phyloP scores from a whole-genome alignment of 2,329 filamentous ascomycete species.

The Paecilomyces variotii region DNA sequence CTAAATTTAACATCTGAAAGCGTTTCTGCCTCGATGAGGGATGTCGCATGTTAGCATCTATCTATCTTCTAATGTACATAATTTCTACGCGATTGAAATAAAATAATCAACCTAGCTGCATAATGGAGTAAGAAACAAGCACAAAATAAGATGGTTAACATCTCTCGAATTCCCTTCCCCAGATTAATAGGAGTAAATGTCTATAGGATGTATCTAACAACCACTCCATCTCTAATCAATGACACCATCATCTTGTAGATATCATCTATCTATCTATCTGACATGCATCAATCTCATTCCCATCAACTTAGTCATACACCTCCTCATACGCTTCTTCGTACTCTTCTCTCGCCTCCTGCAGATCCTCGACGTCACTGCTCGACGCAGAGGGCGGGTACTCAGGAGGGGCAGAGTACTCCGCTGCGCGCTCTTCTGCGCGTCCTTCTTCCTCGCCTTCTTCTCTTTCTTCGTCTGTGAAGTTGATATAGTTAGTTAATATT shows the following conservation, averaged over 20 bases:
- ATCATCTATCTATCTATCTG: neutral
- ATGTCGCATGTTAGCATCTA: neutral
- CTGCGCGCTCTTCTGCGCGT: neutral
- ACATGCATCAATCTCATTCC: neutral
- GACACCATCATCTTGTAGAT: neutral
- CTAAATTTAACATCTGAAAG: neutral
- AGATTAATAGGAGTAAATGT: too few species aligned
- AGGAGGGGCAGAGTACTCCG: neutral
- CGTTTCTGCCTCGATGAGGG: neutral
- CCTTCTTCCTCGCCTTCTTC: neutral
- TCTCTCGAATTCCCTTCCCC: too few species aligned
- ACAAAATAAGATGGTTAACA: too few species aligned
- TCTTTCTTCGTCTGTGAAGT: too few species aligned
- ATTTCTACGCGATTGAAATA: too few species aligned
- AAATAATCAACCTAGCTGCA: too few species aligned
- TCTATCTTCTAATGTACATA: neutral
- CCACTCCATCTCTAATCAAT: too few species aligned
- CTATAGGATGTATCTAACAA: too few species aligned
- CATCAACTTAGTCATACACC: neutral
- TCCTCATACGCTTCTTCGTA: neutral
- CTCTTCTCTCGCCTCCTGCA: neutral
- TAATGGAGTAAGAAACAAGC: too few species aligned
- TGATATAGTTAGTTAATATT: too few species aligned
- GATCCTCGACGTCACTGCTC: neutral
- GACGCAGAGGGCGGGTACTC: neutral